Conservation (phyloP, 2,329 filamentous ascomycete species). For the Fusarium burgessii region DNA sequence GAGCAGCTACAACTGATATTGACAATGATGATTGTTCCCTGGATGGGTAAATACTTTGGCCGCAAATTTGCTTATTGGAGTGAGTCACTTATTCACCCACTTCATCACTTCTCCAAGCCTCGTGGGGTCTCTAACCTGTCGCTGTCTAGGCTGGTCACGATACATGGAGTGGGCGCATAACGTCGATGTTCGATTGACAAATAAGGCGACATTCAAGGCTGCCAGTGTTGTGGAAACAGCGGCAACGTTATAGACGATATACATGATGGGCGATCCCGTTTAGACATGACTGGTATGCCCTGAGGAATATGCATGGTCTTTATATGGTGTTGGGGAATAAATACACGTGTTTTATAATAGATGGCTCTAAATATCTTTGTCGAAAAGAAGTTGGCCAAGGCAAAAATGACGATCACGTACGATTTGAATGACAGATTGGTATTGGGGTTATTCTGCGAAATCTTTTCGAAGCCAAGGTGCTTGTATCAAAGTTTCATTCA, state of each 20-base stretch:
- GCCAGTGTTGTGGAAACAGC: conserved; percentile 73
- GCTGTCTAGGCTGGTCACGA: conserved; percentile 81
- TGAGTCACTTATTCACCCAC: conserved; percentile 58
- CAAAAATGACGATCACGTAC: background rate
- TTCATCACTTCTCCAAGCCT: background rate
- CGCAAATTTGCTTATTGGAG: conserved; percentile 97
- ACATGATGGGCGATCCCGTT: background rate
- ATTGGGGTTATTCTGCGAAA: background rate
- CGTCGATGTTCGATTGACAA: conserved; percentile 77
- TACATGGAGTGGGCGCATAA: conserved; percentile 95
- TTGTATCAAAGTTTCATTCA: conserved; percentile 21
- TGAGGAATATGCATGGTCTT: conserved; percentile 29
- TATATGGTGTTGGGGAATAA: conserved; percentile 41
- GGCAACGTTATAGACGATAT: conserved; percentile 59
- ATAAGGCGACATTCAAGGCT: conserved; percentile 72
- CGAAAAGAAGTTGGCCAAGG: too few relatives aligned
- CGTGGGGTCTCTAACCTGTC: conserved; percentile 25
- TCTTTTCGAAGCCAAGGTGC: background rate
- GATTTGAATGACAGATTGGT: too few relatives aligned
- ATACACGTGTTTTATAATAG: conserved; percentile 31
- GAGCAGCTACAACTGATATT: conserved; percentile 93
- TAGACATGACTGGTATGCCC: background rate
- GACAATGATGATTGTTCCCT: conserved; percentile 95
- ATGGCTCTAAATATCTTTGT: conserved; percentile 14
- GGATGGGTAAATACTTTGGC: conserved; percentile 93